These are phyloP conservation scores for Theileria annulata DNA, from an alignment of 169 alveolate species.

Conservation along the genomic window DNA sequence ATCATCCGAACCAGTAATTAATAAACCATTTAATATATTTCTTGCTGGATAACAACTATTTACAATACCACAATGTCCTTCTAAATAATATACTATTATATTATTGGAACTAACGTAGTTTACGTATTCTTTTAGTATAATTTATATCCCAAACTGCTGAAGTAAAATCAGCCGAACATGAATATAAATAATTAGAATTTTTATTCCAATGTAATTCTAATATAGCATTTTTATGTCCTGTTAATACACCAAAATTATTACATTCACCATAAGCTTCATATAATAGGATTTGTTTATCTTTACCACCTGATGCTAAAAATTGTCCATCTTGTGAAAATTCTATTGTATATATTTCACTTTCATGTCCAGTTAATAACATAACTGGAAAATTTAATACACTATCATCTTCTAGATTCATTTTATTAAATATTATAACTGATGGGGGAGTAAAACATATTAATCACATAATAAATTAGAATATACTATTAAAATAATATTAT, in stretches of 20 bases:
- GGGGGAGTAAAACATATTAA: not conserved
- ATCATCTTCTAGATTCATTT: conserved; percentile 17
- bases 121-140: conserved; percentile 67
- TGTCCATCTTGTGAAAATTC: conserved; percentile 84
- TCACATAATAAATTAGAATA: not conserved
- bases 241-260: conserved; percentile 75
- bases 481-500: not conserved
- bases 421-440: not conserved
- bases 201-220: conserved; percentile 79
- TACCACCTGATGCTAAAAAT: conserved; percentile 80
- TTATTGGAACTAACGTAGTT: conserved; percentile 63
- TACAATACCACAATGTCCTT: conserved; percentile 67
- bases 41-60: conserved; percentile 63
- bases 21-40: conserved; percentile 36
- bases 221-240: conserved; percentile 86
- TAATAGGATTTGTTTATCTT: conserved; percentile 73
- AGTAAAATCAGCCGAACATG: conserved; percentile 84
- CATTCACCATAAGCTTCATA: conserved; percentile 84
- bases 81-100: conserved; percentile 3
- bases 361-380: conserved; percentile 78
- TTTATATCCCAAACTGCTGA: conserved; percentile 84
- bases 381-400: conserved; percentile 72
- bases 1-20: conserved; percentile 81
- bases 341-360: conserved; percentile 79
- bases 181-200: conserved; percentile 69